Percentiles rank a stretch among this genome's conserved stretches.
Evolutionary conservation across 495 filamentous ascomycete species (phyloP).

Genomic region (Penicillium parvum): DNA sequence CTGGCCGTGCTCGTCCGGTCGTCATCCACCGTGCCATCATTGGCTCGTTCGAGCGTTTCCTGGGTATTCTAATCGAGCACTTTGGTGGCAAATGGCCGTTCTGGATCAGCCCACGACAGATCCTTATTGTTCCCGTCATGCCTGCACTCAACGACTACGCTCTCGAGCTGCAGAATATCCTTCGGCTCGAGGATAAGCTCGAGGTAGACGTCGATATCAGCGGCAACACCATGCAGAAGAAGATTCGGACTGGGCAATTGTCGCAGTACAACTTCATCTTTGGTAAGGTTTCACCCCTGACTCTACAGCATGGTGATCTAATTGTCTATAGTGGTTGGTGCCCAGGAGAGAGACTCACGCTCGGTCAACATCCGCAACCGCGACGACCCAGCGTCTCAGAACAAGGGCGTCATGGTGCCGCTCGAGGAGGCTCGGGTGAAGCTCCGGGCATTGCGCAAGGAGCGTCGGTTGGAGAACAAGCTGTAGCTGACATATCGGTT

Average conservation of each 20-base stretch:
- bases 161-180: conserved; percentile 65
- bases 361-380: conserved; percentile 88
- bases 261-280: conserved; percentile 91
- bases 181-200: conserved; percentile 42
- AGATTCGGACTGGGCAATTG: conserved; percentile 84
- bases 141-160: conserved; percentile 79
- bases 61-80: conserved; percentile 89
- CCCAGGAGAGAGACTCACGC: conserved; percentile 68
- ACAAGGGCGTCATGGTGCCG: conserved; percentile 63
- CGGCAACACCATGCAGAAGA: conserved; percentile 84
- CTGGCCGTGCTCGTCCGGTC: conserved; percentile 84
- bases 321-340: conserved; percentile 89
- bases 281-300: too few species aligned
- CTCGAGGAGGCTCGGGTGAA: conserved; percentile 75
- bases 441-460: conserved; percentile 64
- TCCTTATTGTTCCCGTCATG: conserved; percentile 90
- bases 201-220: conserved; percentile 77
- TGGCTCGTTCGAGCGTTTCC: conserved; percentile 90
- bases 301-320: too few species aligned
- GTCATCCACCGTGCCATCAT: conserved; percentile 97
- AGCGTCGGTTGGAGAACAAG: conserved; percentile 52
- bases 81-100: conserved; percentile 98
- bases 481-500: conserved; percentile 25
- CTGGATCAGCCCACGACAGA: conserved; percentile 91
- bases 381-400: conserved; percentile 80